phyloP scores from a whole-genome alignment of 495 filamentous ascomycete species.

The Podospora pseudopauciseta region DNA sequence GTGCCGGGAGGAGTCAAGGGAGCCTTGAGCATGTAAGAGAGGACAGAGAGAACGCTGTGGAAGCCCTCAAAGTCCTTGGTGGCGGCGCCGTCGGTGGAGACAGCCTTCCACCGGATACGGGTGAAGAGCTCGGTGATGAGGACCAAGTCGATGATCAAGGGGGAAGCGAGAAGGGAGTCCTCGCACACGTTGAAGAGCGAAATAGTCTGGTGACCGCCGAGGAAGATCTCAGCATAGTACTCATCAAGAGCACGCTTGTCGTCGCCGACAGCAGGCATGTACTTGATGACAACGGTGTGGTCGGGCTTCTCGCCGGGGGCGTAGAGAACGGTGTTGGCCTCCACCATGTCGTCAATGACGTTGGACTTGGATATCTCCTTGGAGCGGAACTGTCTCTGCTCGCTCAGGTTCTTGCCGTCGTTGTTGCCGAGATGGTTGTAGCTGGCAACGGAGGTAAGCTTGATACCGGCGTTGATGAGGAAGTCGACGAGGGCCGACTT shows the following conservation, averaged over 20 bases:
- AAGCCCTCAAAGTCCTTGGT: slow-evolving; percentile 83
- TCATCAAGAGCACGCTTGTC: slow-evolving; percentile 98
- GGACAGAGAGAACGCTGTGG: slow-evolving; percentile 94
- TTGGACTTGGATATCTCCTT: slow-evolving; percentile 99
- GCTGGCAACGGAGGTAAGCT: slow-evolving; percentile 96
- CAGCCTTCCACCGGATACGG: slow-evolving; percentile 84
- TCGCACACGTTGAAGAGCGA: slow-evolving; percentile 97
- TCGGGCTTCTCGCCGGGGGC: slow-evolving; percentile 81
- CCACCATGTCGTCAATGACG: slow-evolving; percentile 99
- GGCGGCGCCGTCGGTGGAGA: slow-evolving; percentile 44
- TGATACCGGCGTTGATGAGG: slow-evolving; percentile 97
- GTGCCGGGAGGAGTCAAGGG: slow-evolving; percentile 93
- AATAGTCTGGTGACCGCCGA: slow-evolving; percentile 98
- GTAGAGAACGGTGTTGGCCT: slow-evolving; percentile 88
- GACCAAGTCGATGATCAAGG: slow-evolving; percentile 95
- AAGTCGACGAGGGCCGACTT: slow-evolving; percentile 98
- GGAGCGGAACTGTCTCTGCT: slow-evolving; percentile 95
- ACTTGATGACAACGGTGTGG: slow-evolving; percentile 92
- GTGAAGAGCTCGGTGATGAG: slow-evolving; percentile 96
- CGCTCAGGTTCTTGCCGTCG: slow-evolving; percentile 97
- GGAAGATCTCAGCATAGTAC: slow-evolving; percentile 99
- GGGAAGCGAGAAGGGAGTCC: slow-evolving; percentile 95
- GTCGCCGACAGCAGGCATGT: slow-evolving; percentile 98
- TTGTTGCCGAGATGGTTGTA: slow-evolving; percentile 99
- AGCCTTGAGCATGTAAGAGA: slow-evolving; percentile 99